Conservation (phyloP, 31 red algal genomes). For the Odonthalia washingtoniensis region DNA sequence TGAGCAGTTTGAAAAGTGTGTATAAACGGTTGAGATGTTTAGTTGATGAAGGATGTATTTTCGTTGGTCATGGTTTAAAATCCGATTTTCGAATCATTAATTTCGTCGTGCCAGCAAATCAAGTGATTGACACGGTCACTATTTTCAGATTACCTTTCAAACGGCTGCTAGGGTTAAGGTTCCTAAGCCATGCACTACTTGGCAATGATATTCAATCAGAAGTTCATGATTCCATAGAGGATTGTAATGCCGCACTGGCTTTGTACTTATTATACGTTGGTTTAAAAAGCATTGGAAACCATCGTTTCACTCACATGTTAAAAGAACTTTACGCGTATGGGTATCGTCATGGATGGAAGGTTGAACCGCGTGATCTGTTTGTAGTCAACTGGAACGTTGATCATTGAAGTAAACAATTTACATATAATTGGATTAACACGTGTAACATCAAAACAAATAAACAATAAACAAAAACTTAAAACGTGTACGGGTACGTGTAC, state of each 20-base stretch:
- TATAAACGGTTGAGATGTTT: slow-evolving; percentile 90
- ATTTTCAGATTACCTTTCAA: slow-evolving; percentile 85
- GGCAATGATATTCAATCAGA: slow-evolving; percentile 82
- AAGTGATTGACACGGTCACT: slow-evolving; percentile 94
- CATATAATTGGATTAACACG: no score
- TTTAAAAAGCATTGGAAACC: slow-evolving; percentile 47
- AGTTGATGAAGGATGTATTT: slow-evolving; percentile 87
- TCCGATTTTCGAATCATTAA: slow-evolving; percentile 97
- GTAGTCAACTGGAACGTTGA: slow-evolving; percentile 12
- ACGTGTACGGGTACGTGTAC: no score
- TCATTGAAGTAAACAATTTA: no score
- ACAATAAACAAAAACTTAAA: no score
- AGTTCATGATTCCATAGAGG: slow-evolving; percentile 96
- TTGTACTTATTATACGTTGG: slow-evolving; percentile 81
- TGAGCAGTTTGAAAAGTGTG: slow-evolving; percentile 86
- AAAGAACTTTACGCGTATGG: slow-evolving; percentile 87
- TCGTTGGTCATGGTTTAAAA: slow-evolving; percentile 97
- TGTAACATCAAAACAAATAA: no score
- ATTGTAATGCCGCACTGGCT: slow-evolving; percentile 83
- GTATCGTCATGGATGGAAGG: slow-evolving; percentile 75
- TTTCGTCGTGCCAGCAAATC: slow-evolving; percentile 88
- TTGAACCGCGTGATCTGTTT: slow-evolving; percentile 66
- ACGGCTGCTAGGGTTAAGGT: slow-evolving; percentile 82
- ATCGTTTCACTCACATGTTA: slow-evolving; percentile 61
- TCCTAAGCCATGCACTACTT: slow-evolving; percentile 83